Percentiles rank a stretch among this genome's conserved stretches.
phyloP scores from a whole-genome alignment of 371 early-diverging fungal species.

The Parasitella parasitica region DNA sequence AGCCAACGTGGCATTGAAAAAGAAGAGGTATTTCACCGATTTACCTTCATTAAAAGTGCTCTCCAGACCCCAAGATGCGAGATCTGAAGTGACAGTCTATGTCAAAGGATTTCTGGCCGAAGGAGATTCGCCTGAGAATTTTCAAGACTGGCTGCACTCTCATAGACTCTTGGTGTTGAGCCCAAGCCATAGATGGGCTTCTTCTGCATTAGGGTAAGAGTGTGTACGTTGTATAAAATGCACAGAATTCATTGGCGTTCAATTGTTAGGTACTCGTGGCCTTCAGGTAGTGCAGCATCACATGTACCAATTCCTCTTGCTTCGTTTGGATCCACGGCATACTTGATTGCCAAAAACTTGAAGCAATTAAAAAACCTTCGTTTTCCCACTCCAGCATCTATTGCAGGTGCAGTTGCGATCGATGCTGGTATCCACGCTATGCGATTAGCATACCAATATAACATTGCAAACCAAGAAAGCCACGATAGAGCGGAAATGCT shows the following conservation, averaged over 20 bases:
- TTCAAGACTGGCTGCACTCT: conserved; percentile 53
- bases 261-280: conserved; percentile 46
- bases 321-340: conserved; percentile 40
- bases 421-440: conserved; percentile 45
- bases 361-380: conserved; percentile 32
- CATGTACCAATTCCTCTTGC: conserved; percentile 46
- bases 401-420: conserved; percentile 36
- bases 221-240: not conserved
- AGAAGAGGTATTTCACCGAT: conserved; percentile 40
- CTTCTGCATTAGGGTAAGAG: conserved; percentile 42
- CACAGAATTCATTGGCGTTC: not conserved
- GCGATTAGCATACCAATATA: conserved; percentile 43
- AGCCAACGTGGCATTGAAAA: not conserved
- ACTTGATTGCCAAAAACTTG: conserved; percentile 30
- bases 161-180: conserved; percentile 45
- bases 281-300: conserved; percentile 34
- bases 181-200: conserved; percentile 40
- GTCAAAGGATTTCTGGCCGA: conserved; percentile 45
- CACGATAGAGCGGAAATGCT: conserved; percentile 48
- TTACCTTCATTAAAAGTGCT: conserved; percentile 41
- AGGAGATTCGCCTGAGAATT: conserved; percentile 48
- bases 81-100: conserved; percentile 49
- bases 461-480: conserved; percentile 35
- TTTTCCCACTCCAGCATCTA: conserved; percentile 41
- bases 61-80: conserved; percentile 26